Conservation (phyloP, 108 stramenopile genomes). For the Cylindrotheca fusiformis region DNA sequence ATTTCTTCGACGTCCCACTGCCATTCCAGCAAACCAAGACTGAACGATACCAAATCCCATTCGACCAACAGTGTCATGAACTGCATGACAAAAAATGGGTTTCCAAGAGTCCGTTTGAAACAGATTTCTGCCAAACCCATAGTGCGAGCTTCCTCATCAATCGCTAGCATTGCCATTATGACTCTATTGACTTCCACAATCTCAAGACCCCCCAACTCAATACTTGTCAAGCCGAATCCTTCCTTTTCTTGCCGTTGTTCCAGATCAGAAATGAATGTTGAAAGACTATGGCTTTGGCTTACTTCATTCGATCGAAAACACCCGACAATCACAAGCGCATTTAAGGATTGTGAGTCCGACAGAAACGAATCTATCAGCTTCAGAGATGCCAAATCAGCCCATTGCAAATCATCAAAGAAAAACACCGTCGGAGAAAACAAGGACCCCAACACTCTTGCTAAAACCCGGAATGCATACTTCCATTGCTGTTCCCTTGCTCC, state of each 20-base stretch:
- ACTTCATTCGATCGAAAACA: conserved; percentile 52
- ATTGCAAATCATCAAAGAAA: conserved; percentile 27
- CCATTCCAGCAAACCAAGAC: conserved; percentile 22
- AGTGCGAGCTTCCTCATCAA: background rate
- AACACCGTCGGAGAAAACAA: conserved; percentile 12
- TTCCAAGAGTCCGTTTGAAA: conserved; percentile 32
- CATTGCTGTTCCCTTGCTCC: too few relatives aligned
- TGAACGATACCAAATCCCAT: conserved; percentile 11
- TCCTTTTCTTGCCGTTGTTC: background rate
- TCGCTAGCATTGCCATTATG: conserved; percentile 1
- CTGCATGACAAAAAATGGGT: conserved; percentile 31
- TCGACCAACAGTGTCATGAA: conserved; percentile 15
- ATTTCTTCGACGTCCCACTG: conserved; percentile 23
- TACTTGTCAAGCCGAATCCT: background rate
- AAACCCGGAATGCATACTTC: conserved; percentile 10
- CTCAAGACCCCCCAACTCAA: conserved; percentile 3
- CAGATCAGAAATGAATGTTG: background rate
- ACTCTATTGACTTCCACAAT: conserved; percentile 1
- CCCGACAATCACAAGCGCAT: conserved; percentile 45
- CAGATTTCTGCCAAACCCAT: conserved; percentile 1
- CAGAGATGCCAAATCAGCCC: conserved; percentile 27
- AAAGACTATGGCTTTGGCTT: conserved; percentile 12
- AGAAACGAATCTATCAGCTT: conserved; percentile 16
- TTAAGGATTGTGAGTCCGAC: background rate
- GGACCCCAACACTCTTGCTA: conserved; percentile 5